Percentiles rank a stretch among this genome's conserved stretches.
Evolutionary conservation across 257 asterid genomes (phyloP).

Genomic region (Asclepias syriaca): DNA sequence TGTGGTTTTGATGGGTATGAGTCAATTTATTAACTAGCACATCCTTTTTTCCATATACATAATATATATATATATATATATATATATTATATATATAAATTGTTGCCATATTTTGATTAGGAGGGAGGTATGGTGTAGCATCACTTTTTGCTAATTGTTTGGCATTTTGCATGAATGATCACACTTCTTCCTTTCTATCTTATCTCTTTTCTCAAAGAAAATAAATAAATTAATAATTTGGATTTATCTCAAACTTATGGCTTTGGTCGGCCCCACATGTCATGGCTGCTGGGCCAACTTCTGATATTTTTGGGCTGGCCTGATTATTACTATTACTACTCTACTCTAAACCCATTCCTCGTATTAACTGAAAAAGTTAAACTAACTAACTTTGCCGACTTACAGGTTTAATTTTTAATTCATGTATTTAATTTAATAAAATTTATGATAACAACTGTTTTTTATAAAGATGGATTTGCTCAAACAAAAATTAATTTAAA

Average conservation of each 20-base stretch:
- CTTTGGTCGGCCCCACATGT: conserved; percentile 4
- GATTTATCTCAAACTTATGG: conserved; percentile 6
- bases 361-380: too few relatives aligned
- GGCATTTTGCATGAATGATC: conserved; percentile 23
- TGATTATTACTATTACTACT: background rate
- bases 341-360: too few relatives aligned
- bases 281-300: background rate
- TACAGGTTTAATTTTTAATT: too few relatives aligned
- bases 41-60: background rate
- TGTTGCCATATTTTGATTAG: conserved; percentile 3
- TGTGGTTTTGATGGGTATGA: conserved; percentile 11
- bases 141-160: conserved; percentile 19
- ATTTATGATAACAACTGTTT: too few relatives aligned
- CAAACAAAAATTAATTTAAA: too few relatives aligned
- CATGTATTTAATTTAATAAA: too few relatives aligned
- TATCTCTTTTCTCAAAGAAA: background rate
- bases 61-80: too few relatives aligned
- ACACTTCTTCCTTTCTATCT: background rate
- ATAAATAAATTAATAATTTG: background rate
- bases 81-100: too few relatives aligned
- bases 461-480: too few relatives aligned
- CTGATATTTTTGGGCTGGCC: conserved; percentile 1
- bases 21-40: conserved; percentile 2
- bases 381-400: too few relatives aligned
- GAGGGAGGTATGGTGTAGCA: conserved; percentile 8